Evolutionary conservation across 345 rosid species (phyloP), one percentile per base, ranked within the genome.

Genomic region (Arabis hirsuta): DNA sequence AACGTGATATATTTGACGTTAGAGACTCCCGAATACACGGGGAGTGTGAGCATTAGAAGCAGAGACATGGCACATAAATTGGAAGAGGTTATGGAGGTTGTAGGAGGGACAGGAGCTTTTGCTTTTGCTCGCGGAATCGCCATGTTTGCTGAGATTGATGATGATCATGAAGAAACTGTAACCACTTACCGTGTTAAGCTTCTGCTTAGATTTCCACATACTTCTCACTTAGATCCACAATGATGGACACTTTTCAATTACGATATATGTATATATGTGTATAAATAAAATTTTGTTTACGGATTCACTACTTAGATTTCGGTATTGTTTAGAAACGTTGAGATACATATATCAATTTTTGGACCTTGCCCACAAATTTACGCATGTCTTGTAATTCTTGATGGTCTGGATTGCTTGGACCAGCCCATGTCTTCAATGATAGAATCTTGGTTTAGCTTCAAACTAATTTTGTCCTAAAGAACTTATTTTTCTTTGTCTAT

Each of bases 81-180:
- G 9, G 51, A 65, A 19, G 88, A 89, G 60, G 86, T 89, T 54
- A 78, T 91, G 31, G 79, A 62, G 0, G 92, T 94, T 16, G 90
- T 86, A 0, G 97, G 95, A 19, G 97, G 97, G 2, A 94, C 97
- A 0, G 89, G 98, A 1, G 84, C 88, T 2, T 89, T 94, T 5
- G 96, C 96, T 0, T 91, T 91, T 69, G 90, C 92, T 27, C 86
- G 92, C 0, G 97, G 98, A 20, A 63, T 78, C 7, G 98, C 91
- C 4, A 80, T 85, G 16, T 83, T 94, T 26, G 76, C 76, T 4
- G 80, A 48, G 77, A 55, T 84, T 0, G 73, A 64, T 45, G 60
- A 29, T 5, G 55, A 29, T 7, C 44, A 54, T 0, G 78, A 62
- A 12, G 76, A 74, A 44, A 55, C n/a, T n/a, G 69, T 72, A 39